These are phyloP conservation scores for Phytophthora hybrid DNA, from an alignment of 352 stramenopile species.

Conservation along the genomic window DNA sequence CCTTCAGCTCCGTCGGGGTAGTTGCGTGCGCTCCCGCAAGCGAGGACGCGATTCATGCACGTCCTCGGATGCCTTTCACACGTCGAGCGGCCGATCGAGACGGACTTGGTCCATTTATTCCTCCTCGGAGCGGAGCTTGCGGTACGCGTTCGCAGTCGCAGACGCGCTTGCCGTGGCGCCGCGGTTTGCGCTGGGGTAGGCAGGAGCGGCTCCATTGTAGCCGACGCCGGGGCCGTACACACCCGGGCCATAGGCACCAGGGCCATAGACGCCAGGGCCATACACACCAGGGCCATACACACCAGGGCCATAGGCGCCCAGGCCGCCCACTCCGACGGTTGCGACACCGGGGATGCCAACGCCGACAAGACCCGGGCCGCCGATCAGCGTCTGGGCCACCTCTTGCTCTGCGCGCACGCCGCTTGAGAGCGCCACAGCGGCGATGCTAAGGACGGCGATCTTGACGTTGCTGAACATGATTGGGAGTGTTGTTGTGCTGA, in stretches of 20 bases:
- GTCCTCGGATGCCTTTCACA: no score
- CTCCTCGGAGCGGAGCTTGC: no score
- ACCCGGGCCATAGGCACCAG: not conserved
- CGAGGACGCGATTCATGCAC: no score
- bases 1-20: no score
- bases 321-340: not conserved
- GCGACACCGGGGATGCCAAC: slow-evolving; percentile 1
- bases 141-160: slow-evolving; percentile 3
- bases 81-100: no score
- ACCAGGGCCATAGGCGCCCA: no score
- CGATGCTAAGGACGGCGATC: slow-evolving; percentile 11
- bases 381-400: not conserved
- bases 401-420: not conserved
- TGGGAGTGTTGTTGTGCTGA: not conserved
- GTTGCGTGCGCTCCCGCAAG: no score
- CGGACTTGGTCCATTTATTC: no score
- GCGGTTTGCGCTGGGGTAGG: no score
- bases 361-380: slow-evolving; percentile 1
- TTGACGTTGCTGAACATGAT: slow-evolving; percentile 16
- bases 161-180: not conserved
- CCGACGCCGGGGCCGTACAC: not conserved
- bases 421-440: slow-evolving; percentile 1
- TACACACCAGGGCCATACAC: not conserved
- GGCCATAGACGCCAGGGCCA: no score
- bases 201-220: not conserved